A percentile compares a stretch with the other conserved stretches of the same genome.
Evolutionary conservation across 2,329 filamentous ascomycete species (phyloP).

Genomic region (Biscogniauxia mediterranea): DNA sequence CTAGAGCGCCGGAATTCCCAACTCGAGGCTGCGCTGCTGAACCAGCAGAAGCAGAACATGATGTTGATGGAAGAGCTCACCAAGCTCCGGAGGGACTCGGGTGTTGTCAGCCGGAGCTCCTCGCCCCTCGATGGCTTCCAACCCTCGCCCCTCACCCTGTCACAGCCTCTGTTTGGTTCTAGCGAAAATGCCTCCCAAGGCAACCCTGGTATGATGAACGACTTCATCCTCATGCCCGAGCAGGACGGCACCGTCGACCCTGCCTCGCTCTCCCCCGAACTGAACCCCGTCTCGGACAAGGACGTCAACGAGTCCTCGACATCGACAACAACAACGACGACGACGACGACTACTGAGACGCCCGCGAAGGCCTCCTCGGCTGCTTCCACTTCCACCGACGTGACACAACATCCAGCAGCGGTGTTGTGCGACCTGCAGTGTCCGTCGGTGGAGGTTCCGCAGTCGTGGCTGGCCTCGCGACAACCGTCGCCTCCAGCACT

Average conservation of each 20-base stretch:
- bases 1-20: conserved; percentile 74
- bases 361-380: conserved; percentile 25
- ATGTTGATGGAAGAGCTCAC: conserved; percentile 50
- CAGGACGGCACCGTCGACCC: conserved; percentile 57
- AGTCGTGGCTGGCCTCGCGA: conserved; percentile 44
- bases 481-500: conserved; percentile 40
- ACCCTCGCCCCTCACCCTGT: conserved; percentile 54
- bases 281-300: conserved; percentile 50
- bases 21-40: conserved; percentile 61
- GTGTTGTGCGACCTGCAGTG: conserved; percentile 99
- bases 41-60: conserved; percentile 55
- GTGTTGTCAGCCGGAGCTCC: conserved; percentile 40
- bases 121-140: conserved; percentile 43
- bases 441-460: conserved; percentile 74
- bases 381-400: conserved; percentile 64
- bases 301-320: conserved; percentile 28
- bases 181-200: conserved; percentile 26
- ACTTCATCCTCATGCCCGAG: conserved; percentile 41
- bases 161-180: conserved; percentile 56
- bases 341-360: conserved; percentile 14
- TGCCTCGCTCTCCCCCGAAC: conserved; percentile 58
- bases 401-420: conserved; percentile 99
- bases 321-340: neutral
- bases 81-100: conserved; percentile 45
- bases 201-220: conserved; percentile 40